These are phyloP conservation scores for Eimeria brunetti DNA, from an alignment of 169 alveolate genomes.

Conservation along the genomic window DNA sequence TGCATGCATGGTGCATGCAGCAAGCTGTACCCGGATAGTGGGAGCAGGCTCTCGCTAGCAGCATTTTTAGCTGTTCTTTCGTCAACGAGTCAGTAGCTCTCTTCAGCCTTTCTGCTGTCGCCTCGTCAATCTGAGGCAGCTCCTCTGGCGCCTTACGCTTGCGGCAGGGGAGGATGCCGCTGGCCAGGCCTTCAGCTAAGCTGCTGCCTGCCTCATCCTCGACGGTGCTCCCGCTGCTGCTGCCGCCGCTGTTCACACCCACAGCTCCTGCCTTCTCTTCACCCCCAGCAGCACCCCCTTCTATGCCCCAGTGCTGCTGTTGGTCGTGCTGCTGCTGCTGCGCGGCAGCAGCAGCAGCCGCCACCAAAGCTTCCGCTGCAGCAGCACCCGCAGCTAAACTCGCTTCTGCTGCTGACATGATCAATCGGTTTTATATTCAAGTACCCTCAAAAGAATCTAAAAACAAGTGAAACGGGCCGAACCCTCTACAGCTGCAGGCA, in stretches of 20 bases:
- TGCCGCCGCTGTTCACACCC: constrained; percentile 1
- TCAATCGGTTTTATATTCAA: background rate
- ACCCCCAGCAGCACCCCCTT: background rate
- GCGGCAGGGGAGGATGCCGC: constrained; percentile 51
- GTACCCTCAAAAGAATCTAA: background rate
- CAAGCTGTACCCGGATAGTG: constrained; percentile 66
- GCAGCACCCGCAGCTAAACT: constrained; percentile 15
- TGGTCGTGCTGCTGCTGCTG: constrained; percentile 6
- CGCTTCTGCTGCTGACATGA: background rate
- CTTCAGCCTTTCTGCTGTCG: constrained; percentile 50
- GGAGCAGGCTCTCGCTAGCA: constrained; percentile 65
- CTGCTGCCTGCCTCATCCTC: background rate
- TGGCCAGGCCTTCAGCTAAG: constrained; percentile 44
- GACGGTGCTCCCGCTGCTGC: background rate
- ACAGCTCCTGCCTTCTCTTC: background rate
- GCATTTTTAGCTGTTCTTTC: constrained; percentile 55
- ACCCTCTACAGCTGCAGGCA: background rate
- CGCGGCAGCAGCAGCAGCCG: constrained; percentile 13
- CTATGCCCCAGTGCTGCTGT: constrained; percentile 64
- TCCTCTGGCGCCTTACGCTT: constrained; percentile 65
- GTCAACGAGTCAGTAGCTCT: constrained; percentile 35
- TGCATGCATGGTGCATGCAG: background rate
- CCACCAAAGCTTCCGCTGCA: constrained; percentile 14
- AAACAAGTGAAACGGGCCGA: background rate
- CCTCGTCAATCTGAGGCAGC: constrained; percentile 58